Base-by-base conservation (phyloP, 768 basidiomycete genomes). In the Lactarius sp. region DNA sequence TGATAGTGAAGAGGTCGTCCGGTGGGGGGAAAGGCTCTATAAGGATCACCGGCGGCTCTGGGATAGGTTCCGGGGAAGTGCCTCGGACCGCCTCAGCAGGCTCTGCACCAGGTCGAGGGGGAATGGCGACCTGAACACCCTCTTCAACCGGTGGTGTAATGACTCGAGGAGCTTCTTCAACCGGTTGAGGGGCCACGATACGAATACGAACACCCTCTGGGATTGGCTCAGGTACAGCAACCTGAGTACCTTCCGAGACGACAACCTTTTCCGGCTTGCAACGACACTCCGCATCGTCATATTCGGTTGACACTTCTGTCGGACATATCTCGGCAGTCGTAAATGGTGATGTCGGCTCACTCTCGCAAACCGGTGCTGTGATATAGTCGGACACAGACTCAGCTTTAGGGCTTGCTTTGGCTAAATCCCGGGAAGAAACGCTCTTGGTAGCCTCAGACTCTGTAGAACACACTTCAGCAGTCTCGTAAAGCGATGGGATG, bases 401-500 rank as follows among this genome's bases (percentile, higher is more conserved):
- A 18, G 33, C 56, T 31, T 62, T 62, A 2, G 59, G 57, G 50
- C 64, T 62, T 37, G 59, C 67, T 22, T 68, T 65, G 0, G 66
- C 66, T 6, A 59, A 66, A 33, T 59, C 68, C 6, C 20, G 44
- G 8, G 60, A 62, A 2, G 63, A 46, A 5, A 59, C 31, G 18
- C 61, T 68, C 33, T 58, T 60, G 14, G 69, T 61, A 9, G 67
- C 56, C 18, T 62, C 66, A 5, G 39, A 61, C 36, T 76, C 76
- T n/a, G 75, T 71, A 12, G 69, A 62, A 44, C 71, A 73, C 51
- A 71, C 62, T 27, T 70, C 69, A 10, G 74, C 76, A 0, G 76
- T 77, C 60, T 71, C 70, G 62, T 74, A 76, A 60, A 73, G 71
- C 5, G 82, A 85, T 13, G 85, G 85, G 65, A 85, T 85, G 4